Evolutionary conservation across 345 rosid genomes (phyloP), one percentile per base, ranked within the genome.

Genomic region (Salix koriyanagi): DNA sequence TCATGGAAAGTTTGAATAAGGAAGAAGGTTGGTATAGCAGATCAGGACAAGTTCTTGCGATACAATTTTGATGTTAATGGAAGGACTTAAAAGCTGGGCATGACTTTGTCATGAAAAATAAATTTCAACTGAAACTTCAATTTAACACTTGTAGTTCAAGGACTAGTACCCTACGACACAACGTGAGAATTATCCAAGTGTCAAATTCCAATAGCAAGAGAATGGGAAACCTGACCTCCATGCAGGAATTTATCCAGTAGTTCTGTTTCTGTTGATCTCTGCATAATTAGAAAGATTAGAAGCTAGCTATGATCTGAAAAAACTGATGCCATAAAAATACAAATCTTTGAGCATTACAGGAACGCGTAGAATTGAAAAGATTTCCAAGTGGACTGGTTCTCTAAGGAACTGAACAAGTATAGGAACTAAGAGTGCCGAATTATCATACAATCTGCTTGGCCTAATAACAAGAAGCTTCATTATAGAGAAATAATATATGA

Each of bases 241-340:
- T 93, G 92, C 26, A 96, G 89, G 82, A 91, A 96, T 84, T 88
- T 93, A 61, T 90, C 90, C 83, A 91, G 89, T 77, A 96, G 81
- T 86, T 96, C 98, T 3, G 96, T 92, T 80, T 96, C 99, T 52
- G 98, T 91, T 82, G 98, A 95, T 83, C 91, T 90, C 98, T 96
- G 79, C 72, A 61, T 46, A 70, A 66, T 36, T 41, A 14, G 11
- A 21, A 21, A 46, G 50, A 46, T 46, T 46, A 21, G 37, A 75
- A 80, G 79, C 44, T 42, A 80, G 79, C 36, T 42, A 67, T 65
- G 10, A 75, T n/a, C 6, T 6, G 18, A 67, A 54, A 30, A 72
- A 18, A 72, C 9, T n/a, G 41, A 14, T 46, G 50, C 50, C 36
- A 76, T 70, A 26, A 23, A 42, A 30, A 44, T 36, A 30, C 16